Conservation (phyloP, 352 stramenopile species). For the Pythium guiyangense region DNA sequence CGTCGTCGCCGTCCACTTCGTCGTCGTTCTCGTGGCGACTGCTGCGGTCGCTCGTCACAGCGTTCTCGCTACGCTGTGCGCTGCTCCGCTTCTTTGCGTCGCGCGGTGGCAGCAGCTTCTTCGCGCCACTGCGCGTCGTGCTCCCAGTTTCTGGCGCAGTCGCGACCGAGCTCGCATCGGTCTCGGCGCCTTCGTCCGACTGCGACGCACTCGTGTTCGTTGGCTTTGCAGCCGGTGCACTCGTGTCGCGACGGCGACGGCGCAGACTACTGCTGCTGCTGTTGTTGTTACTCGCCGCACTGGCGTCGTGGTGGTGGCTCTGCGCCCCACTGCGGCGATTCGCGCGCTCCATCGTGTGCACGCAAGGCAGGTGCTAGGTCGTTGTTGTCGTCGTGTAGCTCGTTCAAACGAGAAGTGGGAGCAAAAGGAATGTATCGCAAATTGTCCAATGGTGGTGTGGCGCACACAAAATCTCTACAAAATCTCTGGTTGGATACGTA, state of each 20-base stretch:
- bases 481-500: no score
- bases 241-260: conserved; percentile 11
- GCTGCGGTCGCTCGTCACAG: conserved; percentile 11
- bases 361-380: no score
- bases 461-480: no score
- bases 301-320: conserved; percentile 10
- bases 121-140: conserved; percentile 15
- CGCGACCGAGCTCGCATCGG: conserved; percentile 44
- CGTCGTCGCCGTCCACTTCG: conserved; percentile 22
- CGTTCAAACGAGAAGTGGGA: no score
- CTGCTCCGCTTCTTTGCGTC: conserved; percentile 20
- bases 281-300: conserved; percentile 20
- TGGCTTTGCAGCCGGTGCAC: conserved; percentile 25
- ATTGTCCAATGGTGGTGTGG: no score
- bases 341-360: conserved; percentile 37
- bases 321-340: conserved; percentile 36
- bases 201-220: conserved; percentile 22
- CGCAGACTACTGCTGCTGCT: conserved; percentile 23
- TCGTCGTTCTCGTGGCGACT: conserved; percentile 14
- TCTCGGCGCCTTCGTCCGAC: conserved; percentile 57
- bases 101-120: conserved; percentile 11
- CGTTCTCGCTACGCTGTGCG: conserved; percentile 9
- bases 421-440: no score
- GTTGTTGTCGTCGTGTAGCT: no score
- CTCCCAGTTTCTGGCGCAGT: conserved; percentile 18